Evolutionary conservation across 1,284 basidiomycete genomes (phyloP).

Genomic region (Limonomyces culmigenus): DNA sequence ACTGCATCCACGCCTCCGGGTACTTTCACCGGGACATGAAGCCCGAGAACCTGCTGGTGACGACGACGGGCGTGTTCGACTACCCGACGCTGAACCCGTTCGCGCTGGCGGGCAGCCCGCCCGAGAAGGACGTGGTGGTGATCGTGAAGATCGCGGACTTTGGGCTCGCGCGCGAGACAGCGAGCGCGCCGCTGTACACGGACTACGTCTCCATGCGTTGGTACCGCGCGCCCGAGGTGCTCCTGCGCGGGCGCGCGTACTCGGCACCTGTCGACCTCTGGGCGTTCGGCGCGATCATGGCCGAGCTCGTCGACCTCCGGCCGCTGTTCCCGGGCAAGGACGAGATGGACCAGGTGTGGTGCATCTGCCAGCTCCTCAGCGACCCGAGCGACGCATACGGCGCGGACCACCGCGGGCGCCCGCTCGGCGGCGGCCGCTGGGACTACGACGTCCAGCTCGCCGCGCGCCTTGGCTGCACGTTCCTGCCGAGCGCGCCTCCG

Average conservation of each 20-base stretch:
- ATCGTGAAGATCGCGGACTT: constrained; percentile 99
- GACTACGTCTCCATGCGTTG: constrained; percentile 98
- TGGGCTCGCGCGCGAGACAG: constrained; percentile 86
- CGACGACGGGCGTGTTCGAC: constrained; percentile 93
- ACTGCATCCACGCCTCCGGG: constrained; percentile 84
- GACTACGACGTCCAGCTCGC: constrained; percentile 74
- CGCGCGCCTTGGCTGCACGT: constrained; percentile 72
- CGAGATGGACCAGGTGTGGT: constrained; percentile 85
- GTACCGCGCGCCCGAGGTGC: constrained; percentile 95
- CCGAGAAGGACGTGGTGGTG: constrained; percentile 93
- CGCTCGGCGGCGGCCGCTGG: constrained; percentile 84
- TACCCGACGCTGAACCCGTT: constrained; percentile 91
- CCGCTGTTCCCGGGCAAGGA: constrained; percentile 96
- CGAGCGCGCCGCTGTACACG: constrained; percentile 85
- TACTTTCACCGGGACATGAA: constrained; percentile 77
- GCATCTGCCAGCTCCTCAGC: constrained; percentile 86
- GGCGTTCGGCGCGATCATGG: constrained; percentile 83
- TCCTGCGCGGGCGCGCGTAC: constrained; percentile 98
- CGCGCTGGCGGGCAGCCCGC: constrained; percentile 96
- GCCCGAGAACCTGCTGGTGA: constrained; percentile 93
- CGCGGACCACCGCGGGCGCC: constrained; percentile 48
- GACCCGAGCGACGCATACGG: constrained; percentile 82
- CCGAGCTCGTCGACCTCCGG: constrained; percentile 91
- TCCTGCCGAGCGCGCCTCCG: constrained; percentile 70
- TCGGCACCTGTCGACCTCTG: constrained; percentile 99